Conservation (phyloP, 495 filamentous ascomycete genomes). For the Neurospora sp. region DNA sequence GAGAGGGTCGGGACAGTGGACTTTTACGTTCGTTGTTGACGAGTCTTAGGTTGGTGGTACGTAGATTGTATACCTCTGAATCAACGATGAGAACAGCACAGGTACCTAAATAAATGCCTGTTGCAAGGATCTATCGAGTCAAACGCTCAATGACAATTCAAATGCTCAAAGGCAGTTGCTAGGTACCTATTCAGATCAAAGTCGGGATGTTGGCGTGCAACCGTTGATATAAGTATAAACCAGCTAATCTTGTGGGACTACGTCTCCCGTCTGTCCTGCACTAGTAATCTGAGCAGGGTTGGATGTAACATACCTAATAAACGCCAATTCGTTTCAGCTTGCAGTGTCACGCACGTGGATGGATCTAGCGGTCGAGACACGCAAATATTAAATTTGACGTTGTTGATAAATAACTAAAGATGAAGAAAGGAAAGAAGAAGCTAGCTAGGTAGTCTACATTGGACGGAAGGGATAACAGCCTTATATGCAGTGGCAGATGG, state of each 20-base stretch:
- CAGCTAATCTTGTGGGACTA: not conserved
- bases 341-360: too few relatives aligned
- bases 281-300: not conserved
- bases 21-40: too few relatives aligned
- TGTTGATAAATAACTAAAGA: too few relatives aligned
- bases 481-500: too few relatives aligned
- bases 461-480: too few relatives aligned
- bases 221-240: not conserved
- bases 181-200: not conserved
- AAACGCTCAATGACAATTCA: not conserved
- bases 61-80: too few relatives aligned
- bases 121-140: not conserved
- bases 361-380: too few relatives aligned
- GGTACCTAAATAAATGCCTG: not conserved
- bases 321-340: not conserved
- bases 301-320: not conserved
- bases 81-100: too few relatives aligned
- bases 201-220: not conserved
- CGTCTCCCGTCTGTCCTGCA: not conserved
- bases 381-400: too few relatives aligned
- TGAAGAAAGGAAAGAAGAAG: too few relatives aligned
- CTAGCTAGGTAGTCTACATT: too few relatives aligned
- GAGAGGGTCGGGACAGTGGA: not conserved
- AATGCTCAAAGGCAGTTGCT: not conserved
- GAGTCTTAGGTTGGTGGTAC: too few relatives aligned